Evolutionary conservation across 2,329 filamentous ascomycete genomes (phyloP).

Genomic region (Phaeomoniella chlamydospora): DNA sequence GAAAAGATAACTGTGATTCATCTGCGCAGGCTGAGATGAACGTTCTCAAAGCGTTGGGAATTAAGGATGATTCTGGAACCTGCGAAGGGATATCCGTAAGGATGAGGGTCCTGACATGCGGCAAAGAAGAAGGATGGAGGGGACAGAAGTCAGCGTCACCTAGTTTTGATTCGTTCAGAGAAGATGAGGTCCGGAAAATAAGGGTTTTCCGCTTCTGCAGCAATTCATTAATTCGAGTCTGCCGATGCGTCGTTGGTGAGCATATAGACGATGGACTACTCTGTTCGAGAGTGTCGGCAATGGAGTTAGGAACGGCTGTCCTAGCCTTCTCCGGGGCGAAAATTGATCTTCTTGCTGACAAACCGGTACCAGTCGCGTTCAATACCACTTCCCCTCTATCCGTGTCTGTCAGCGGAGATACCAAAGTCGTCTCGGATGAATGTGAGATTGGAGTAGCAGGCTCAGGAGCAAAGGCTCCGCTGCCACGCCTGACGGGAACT

Average conservation of each 20-base stretch:
- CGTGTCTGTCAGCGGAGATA: neutral
- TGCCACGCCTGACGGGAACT: constrained; percentile 9
- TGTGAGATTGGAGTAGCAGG: constrained; percentile 4
- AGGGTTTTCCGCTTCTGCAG: neutral
- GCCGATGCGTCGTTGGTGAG: neutral
- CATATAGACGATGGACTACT: neutral
- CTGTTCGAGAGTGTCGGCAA: neutral
- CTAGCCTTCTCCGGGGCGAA: neutral
- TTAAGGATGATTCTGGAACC: constrained; percentile 22
- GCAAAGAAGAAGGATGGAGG: constrained; percentile 41
- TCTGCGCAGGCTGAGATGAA: constrained; percentile 44
- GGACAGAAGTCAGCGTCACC: constrained; percentile 13
- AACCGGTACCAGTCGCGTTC: constrained; percentile 8
- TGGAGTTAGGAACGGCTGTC: neutral
- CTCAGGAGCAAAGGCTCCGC: constrained; percentile 12
- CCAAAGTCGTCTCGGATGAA: neutral
- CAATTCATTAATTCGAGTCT: neutral
- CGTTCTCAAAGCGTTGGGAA: constrained; percentile 29
- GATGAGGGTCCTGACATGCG: constrained; percentile 38
- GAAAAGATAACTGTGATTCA: constrained; percentile 36
- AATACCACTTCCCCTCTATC: constrained; percentile 5
- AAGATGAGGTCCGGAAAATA: neutral
- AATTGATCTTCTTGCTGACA: neutral
- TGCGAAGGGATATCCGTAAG: constrained; percentile 40
- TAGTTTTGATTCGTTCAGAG: no score